Evolutionary conservation across 2,329 filamentous ascomycete species (phyloP).

Genomic region (Paraconiothyrium brasiliense): DNA sequence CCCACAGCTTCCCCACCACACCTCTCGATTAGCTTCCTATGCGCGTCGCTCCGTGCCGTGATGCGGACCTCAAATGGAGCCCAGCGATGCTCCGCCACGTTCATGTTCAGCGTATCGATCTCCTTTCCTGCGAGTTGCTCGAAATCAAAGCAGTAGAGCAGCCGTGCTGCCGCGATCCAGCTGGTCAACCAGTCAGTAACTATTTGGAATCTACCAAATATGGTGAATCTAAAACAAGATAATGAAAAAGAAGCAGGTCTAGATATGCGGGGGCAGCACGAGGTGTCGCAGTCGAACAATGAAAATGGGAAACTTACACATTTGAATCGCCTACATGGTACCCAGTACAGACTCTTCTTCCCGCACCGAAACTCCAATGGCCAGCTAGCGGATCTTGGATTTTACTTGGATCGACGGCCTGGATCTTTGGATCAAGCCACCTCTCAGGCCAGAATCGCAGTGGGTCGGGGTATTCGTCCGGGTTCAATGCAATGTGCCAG

Average conservation of each 20-base stretch:
- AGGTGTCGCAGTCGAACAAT: not conserved
- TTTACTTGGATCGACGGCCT: constrained; percentile 23
- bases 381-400: constrained; percentile 35
- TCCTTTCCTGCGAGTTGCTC: constrained; percentile 17
- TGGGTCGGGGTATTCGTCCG: constrained; percentile 27
- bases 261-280: not conserved
- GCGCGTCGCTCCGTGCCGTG: constrained; percentile 21
- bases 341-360: constrained; percentile 26
- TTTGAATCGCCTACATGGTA: constrained; percentile 32
- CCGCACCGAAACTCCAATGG: constrained; percentile 39
- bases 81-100: constrained; percentile 18
- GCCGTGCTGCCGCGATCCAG: constrained; percentile 30
- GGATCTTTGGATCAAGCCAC: constrained; percentile 32
- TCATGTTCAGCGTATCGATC: constrained; percentile 31
- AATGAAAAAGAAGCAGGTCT: not conserved
- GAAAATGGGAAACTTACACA: constrained; percentile 15
- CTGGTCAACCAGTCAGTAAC: not conserved
- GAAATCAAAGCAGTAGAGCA: constrained; percentile 35
- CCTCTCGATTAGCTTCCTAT: constrained; percentile 14
- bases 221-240: not conserved
- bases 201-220: not conserved
- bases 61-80: constrained; percentile 32
- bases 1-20: constrained; percentile 10
- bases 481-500: constrained; percentile 27
- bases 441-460: constrained; percentile 34